Base-by-base conservation (phyloP, 2,329 filamentous ascomycete species). In the Fonsecaea monophora region DNA sequence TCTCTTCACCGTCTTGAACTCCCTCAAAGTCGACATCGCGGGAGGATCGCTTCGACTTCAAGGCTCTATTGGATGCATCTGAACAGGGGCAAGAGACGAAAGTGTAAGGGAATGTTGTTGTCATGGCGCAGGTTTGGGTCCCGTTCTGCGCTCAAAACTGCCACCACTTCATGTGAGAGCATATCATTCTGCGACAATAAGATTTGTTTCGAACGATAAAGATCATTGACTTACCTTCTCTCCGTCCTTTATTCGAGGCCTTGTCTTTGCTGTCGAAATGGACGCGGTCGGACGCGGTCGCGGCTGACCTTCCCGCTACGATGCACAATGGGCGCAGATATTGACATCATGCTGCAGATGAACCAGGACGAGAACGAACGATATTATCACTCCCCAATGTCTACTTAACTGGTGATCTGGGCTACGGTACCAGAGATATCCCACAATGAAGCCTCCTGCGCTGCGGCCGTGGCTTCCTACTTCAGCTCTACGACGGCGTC, bases 1-100 rank as follows among this genome's bases (percentile, higher is more conserved):
- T 90, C 68, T 86, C 84, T 66, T 92, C 91, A 71, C 92, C 90
- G 66, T 91, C 89, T 59, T 92, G 89, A 34, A 86, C 81, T 3
- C 81, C 79, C 48, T 77, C 75, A 7, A 78, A 74, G 37, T 74
- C 70, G 5, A 71, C 59, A 13, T 76, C 74, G 35, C 65, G 60
- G 12, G 71, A 72, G 32, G 67, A 61, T 37, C 73, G 60, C 37
- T 70, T 70, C 8, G 66, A 71, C 30, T 57, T 68, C 50, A 67
- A 48, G 62, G 54, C 67, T 59, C 64, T 53, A 42, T 68, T 66
- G 18, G 71, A 72, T 6, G 55, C 64, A 64, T 74, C 71, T 71
- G 82, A 85, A 78, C 87, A 90, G 59, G 87, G 85, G 76, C 87
- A 90, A 18, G 86, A 86, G 76, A 89, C 88, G 75, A 86, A 87